Percentiles rank a stretch among this genome's conserved stretches.
Evolutionary conservation across 2,329 filamentous ascomycete species (phyloP).

Genomic region (Epichloe elymi): DNA sequence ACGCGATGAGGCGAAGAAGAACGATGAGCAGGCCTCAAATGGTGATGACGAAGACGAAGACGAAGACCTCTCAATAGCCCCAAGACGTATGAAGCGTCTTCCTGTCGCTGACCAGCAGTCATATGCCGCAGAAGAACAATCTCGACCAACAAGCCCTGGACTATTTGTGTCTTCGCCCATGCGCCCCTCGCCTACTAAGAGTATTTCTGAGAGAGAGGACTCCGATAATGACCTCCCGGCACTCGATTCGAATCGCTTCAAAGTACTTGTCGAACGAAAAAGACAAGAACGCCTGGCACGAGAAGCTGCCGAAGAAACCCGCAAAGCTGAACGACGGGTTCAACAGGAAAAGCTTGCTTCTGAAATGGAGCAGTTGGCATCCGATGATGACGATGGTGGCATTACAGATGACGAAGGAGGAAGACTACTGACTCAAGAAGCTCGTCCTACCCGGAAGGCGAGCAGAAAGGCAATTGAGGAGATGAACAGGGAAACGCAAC

Average conservation of each 20-base stretch:
- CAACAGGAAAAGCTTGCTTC: constrained; percentile 22
- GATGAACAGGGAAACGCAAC: constrained; percentile 89
- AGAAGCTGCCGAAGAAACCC: constrained; percentile 45
- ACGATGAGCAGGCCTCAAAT: constrained; percentile 11
- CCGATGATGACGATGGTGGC: constrained; percentile 32
- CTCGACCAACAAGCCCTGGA: constrained; percentile 26
- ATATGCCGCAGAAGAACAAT: constrained; percentile 8
- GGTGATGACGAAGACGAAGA: constrained; percentile 21
- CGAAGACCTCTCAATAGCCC: constrained; percentile 26
- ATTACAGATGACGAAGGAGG: constrained; percentile 50
- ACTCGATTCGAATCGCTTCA: constrained; percentile 46
- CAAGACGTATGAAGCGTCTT: constrained; percentile 27
- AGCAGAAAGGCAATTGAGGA: constrained; percentile 92
- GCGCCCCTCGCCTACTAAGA: constrained; percentile 19
- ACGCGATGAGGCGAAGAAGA: constrained; percentile 13
- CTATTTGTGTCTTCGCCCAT: constrained; percentile 44
- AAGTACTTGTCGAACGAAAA: constrained; percentile 59
- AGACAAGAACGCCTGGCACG: constrained; percentile 55
- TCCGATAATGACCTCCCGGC: constrained; percentile 35
- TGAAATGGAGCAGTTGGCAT: constrained; percentile 22
- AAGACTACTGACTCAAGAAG: constrained; percentile 53
- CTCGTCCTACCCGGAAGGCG: constrained; percentile 65
- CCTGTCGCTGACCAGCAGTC: constrained; percentile 19
- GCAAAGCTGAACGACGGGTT: constrained; percentile 29
- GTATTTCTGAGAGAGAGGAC: constrained; percentile 21